These are phyloP conservation scores for Phytophthora brassicae DNA, from an alignment of 352 stramenopile species.

Conservation along the genomic window DNA sequence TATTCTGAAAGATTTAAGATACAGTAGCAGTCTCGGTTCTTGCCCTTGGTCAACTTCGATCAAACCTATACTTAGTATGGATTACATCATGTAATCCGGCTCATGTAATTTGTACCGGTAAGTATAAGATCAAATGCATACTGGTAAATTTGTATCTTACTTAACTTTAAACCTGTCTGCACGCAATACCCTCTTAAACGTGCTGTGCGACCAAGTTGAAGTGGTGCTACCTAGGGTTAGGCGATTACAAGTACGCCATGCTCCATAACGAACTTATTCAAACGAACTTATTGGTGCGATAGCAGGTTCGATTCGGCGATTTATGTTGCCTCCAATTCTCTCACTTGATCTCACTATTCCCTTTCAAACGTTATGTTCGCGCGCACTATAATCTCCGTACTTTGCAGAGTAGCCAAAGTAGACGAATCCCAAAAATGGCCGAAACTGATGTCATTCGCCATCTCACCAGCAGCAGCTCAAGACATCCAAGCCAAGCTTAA, in stretches of 20 bases:
- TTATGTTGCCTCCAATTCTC: background rate
- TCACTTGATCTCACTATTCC: constrained; percentile 4
- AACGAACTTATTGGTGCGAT: background rate
- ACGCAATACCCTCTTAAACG: background rate
- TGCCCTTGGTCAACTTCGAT: no score
- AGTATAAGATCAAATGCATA: no score
- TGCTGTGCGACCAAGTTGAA: background rate
- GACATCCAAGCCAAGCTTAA: background rate
- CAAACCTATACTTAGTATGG: no score
- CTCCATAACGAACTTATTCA: constrained; percentile 1
- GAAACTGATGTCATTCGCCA: constrained; percentile 27
- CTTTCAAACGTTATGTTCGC: background rate
- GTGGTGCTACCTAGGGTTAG: background rate
- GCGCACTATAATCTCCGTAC: background rate
- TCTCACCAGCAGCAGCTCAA: constrained; percentile 19
- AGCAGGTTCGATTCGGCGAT: background rate
- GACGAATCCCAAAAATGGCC: background rate
- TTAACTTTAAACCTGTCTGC: background rate
- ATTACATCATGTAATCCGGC: no score
- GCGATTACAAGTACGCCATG: background rate
- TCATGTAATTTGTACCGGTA: no score
- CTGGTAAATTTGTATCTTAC: no score
- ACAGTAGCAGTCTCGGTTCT: no score
- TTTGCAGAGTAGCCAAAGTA: background rate
- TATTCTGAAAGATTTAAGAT: no score